Percentiles rank a stretch among this genome's conserved stretches.
Evolutionary conservation across 768 basidiomycete species (phyloP).

Genomic region (Phanerochaete sordida): DNA sequence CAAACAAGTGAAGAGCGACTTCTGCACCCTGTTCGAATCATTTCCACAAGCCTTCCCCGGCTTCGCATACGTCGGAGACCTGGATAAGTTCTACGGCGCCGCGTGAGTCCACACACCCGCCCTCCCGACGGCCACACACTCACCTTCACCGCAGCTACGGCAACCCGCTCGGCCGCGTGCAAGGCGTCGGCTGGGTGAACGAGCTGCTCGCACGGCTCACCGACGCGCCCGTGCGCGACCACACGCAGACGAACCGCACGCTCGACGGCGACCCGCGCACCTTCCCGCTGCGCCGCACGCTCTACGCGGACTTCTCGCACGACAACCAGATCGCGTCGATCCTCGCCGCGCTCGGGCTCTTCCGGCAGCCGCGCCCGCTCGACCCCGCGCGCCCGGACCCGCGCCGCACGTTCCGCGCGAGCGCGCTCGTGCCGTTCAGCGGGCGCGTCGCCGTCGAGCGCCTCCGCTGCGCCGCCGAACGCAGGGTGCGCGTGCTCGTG

Average conservation of each 20-base stretch:
- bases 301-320: constrained; percentile 79
- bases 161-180: constrained; percentile 63
- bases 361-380: constrained; percentile 19
- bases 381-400: constrained; percentile 9
- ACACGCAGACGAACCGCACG: constrained; percentile 75
- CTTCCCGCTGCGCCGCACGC: constrained; percentile 63
- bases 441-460: constrained; percentile 73
- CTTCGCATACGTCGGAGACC: constrained; percentile 68
- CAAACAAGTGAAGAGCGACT: constrained; percentile 49
- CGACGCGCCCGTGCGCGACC: constrained; percentile 53
- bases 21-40: constrained; percentile 67
- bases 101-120: constrained; percentile 38
- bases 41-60: constrained; percentile 51
- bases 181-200: constrained; percentile 85
- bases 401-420: constrained; percentile 46
- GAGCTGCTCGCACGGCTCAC: constrained; percentile 85
- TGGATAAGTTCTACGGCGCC: constrained; percentile 76
- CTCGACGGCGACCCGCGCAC: constrained; percentile 58
- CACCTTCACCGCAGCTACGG: constrained; percentile 48
- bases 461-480: constrained; percentile 35
- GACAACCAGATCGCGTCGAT: constrained; percentile 85
- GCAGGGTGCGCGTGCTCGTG: constrained; percentile 53
- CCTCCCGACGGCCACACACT: background rate
- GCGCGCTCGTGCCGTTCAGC: constrained; percentile 70
- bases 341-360: constrained; percentile 54